Evolutionary conservation across 805 yeast genomes (phyloP).

Genomic region (Kuraishia borneana): DNA sequence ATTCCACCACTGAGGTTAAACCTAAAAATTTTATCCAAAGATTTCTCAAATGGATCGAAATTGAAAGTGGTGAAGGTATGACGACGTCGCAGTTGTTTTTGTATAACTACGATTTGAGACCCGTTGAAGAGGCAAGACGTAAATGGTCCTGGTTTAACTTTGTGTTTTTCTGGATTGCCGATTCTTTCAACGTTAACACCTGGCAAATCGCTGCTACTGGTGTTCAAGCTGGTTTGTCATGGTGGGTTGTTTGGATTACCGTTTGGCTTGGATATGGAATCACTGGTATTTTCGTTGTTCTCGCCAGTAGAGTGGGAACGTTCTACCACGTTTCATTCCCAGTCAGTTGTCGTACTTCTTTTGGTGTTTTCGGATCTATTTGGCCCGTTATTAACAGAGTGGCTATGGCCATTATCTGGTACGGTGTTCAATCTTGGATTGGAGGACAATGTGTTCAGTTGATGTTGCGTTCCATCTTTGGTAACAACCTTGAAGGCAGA

Average conservation of each 20-base stretch:
- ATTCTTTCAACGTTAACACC: conserved; percentile 80
- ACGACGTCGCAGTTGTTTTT: conserved; percentile 54
- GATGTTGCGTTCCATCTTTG: conserved; percentile 71
- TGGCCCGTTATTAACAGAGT: conserved; percentile 89
- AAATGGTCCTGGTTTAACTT: conserved; percentile 82
- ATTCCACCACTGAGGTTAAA: background rate
- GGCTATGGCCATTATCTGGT: conserved; percentile 74
- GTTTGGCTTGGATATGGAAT: conserved; percentile 78
- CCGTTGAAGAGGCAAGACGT: conserved; percentile 64
- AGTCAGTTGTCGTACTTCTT: conserved; percentile 67
- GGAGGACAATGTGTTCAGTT: conserved; percentile 76
- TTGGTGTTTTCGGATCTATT: conserved; percentile 77
- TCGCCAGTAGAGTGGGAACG: conserved; percentile 72
- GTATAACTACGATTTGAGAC: conserved; percentile 65
- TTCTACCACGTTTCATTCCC: conserved; percentile 81
- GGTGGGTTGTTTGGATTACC: conserved; percentile 90
- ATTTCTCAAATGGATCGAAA: conserved; percentile 1
- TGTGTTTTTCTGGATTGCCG: conserved; percentile 80
- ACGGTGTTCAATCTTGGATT: conserved; percentile 74
- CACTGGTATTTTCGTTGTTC: conserved; percentile 57
- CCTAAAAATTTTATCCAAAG: background rate
- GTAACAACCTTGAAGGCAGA: conserved; percentile 46
- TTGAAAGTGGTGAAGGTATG: conserved; percentile 15
- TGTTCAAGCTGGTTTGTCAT: conserved; percentile 60
- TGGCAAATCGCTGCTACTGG: conserved; percentile 91